A percentile compares a stretch with the other conserved stretches of the same genome.
Conservation (phyloP, 331 rosid genomes). For the Pyrus hybrid region DNA sequence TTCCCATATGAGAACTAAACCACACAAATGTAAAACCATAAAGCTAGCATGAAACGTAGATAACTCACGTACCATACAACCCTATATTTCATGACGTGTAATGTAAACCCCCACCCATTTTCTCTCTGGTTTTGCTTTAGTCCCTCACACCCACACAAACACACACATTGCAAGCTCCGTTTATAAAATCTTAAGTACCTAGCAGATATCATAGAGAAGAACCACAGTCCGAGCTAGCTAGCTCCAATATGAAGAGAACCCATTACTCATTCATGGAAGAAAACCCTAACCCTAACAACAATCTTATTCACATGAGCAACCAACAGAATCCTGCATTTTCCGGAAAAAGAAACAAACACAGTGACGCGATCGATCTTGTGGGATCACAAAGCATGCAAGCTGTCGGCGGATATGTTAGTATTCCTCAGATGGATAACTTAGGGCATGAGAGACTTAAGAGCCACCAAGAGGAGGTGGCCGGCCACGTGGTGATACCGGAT, state of each 20-base stretch:
- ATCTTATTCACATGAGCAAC: slow-evolving; percentile 4
- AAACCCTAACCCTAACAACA: neutral
- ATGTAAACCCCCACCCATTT: slow-evolving; percentile 19
- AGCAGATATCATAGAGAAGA: neutral
- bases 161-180: neutral
- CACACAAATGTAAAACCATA: slow-evolving; percentile 34
- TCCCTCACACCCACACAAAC: neutral
- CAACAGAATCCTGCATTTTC: slow-evolving; percentile 9
- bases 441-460: slow-evolving; percentile 53
- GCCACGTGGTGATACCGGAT: slow-evolving; percentile 44
- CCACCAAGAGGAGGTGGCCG: slow-evolving; percentile 52
- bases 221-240: neutral
- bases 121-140: neutral
- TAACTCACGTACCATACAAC: slow-evolving; percentile 41
- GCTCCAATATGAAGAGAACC: neutral
- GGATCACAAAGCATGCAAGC: neutral
- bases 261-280: slow-evolving; percentile 24
- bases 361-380: neutral
- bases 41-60: slow-evolving; percentile 31
- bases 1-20: slow-evolving; percentile 9
- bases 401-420: neutral
- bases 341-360: slow-evolving; percentile 19
- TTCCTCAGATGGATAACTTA: neutral
- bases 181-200: neutral
- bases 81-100: slow-evolving; percentile 33